phyloP scores from a whole-genome alignment of 805 yeast species.

The Yamadazyma insecticola region DNA sequence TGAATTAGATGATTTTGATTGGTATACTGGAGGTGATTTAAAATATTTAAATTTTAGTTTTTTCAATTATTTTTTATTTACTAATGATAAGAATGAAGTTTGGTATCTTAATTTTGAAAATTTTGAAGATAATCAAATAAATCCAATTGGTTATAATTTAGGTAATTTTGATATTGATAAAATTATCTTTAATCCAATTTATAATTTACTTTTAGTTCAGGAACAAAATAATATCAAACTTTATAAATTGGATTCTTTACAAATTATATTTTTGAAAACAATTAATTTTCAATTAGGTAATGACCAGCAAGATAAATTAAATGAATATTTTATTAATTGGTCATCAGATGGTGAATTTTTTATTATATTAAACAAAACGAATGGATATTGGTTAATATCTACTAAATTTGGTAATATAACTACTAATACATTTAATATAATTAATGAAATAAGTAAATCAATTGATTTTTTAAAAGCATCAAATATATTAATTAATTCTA shows the following conservation, averaged over 20 bases:
- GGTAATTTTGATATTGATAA: conserved; percentile 2
- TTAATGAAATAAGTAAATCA: conserved; percentile 16
- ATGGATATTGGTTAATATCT: conserved; percentile 26
- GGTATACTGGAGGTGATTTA: conserved; percentile 21
- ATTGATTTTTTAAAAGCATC: conserved; percentile 23
- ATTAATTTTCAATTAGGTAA: conserved; percentile 3
- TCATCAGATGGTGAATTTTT: conserved; percentile 34
- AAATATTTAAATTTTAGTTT: too few species aligned
- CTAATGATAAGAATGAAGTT: conserved; percentile 11
- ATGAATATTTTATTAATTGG: conserved; percentile 27
- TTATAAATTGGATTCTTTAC: conserved; percentile 6
- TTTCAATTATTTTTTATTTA: conserved; percentile 21
- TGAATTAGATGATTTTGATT: conserved; percentile 20
- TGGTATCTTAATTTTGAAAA: conserved; percentile 2
- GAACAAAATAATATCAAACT: too few species aligned
- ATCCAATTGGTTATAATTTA: conserved; percentile 14
- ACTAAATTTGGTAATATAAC: conserved; percentile 30
- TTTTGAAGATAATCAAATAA: conserved; percentile 6
- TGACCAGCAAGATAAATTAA: too few species aligned
- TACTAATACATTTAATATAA: conserved; percentile 21
- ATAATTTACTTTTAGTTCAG: conserved; percentile 17
- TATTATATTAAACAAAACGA: conserved; percentile 12
- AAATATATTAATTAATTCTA: conserved; percentile 10
- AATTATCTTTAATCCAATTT: conserved; percentile 20
- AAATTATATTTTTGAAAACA: conserved; percentile 10